Evolutionary conservation across 768 basidiomycete genomes (phyloP).

Genomic region (Kwoniella sp.): DNA sequence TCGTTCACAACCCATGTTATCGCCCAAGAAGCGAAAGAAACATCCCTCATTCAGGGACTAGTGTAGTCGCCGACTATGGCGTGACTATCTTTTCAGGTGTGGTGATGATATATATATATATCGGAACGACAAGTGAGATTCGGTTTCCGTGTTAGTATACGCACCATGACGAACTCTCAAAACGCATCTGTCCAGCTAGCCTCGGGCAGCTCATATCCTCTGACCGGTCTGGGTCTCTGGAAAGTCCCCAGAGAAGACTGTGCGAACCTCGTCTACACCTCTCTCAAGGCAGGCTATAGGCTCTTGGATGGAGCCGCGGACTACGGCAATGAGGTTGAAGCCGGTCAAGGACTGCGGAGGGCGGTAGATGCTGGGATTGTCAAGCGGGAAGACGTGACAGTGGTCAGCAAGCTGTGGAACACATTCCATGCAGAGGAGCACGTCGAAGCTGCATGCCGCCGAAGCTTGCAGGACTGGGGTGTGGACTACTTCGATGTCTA

Average conservation of each 20-base stretch:
- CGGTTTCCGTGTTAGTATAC: neutral
- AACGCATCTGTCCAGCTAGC: conserved; percentile 5
- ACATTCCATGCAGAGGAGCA: conserved; percentile 78
- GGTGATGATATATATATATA: neutral
- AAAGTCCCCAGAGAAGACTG: conserved; percentile 41
- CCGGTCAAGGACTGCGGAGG: conserved; percentile 34
- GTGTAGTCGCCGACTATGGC: conserved; percentile 1
- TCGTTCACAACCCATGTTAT: too few relatives aligned
- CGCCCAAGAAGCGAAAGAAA: too few relatives aligned
- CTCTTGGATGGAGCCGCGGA: conserved; percentile 72
- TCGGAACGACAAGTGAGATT: neutral
- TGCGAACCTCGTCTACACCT: conserved; percentile 73
- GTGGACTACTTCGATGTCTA: conserved; percentile 64
- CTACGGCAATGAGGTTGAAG: conserved; percentile 87
- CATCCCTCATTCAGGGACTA: too few relatives aligned
- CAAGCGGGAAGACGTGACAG: conserved; percentile 83
- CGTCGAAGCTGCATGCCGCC: conserved; percentile 64
- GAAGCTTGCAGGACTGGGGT: conserved; percentile 78
- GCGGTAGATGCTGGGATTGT: conserved; percentile 64
- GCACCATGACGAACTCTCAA: neutral
- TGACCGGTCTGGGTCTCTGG: conserved; percentile 50
- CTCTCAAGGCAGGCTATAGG: conserved; percentile 82
- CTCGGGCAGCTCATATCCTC: conserved; percentile 18
- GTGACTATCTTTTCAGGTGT: neutral
- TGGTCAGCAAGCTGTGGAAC: conserved; percentile 92